Percentiles rank a stretch among this genome's conserved stretches.
phyloP scores from a whole-genome alignment of 805 yeast genomes.

The Sungouiella thailandica region DNA sequence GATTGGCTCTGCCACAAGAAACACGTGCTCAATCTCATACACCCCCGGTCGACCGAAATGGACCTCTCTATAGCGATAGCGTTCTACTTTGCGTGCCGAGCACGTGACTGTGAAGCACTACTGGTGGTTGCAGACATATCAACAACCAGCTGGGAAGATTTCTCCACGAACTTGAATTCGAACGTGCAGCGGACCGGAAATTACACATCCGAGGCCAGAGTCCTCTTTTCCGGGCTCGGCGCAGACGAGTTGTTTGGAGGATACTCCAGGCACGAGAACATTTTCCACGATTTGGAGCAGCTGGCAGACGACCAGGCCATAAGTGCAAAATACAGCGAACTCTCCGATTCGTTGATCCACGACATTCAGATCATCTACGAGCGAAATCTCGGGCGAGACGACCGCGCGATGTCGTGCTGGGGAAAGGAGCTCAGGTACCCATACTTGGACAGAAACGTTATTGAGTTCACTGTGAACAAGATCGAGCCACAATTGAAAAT shows the following conservation, averaged over 20 bases:
- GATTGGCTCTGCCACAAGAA: slow-evolving; percentile 51
- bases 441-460: slow-evolving; percentile 61
- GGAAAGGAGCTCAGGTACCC: slow-evolving; percentile 91
- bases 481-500: slow-evolving; percentile 48
- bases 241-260: slow-evolving; percentile 98
- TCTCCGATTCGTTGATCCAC: slow-evolving; percentile 55
- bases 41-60: slow-evolving; percentile 88
- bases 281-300: slow-evolving; percentile 25
- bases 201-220: slow-evolving; percentile 56
- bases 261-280: slow-evolving; percentile 73
- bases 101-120: slow-evolving; percentile 5
- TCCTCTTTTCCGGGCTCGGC: slow-evolving; percentile 86
- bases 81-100: slow-evolving; percentile 82
- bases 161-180: not conserved
- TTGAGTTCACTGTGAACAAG: slow-evolving; percentile 40
- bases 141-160: not conserved
- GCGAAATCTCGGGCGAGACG: slow-evolving; percentile 87
- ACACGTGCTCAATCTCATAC: slow-evolving; percentile 62
- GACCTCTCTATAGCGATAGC: slow-evolving; percentile 94
- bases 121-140: slow-evolving; percentile 1
- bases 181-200: not conserved
- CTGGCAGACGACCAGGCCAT: slow-evolving; percentile 4
- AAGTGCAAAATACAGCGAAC: slow-evolving; percentile 27
- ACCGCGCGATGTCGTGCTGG: slow-evolving; percentile 78
- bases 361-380: slow-evolving; percentile 74